Evolutionary conservation across 495 filamentous ascomycete species (phyloP), one percentile per base, ranked within the genome.

Genomic region (Penicillium silybi): DNA sequence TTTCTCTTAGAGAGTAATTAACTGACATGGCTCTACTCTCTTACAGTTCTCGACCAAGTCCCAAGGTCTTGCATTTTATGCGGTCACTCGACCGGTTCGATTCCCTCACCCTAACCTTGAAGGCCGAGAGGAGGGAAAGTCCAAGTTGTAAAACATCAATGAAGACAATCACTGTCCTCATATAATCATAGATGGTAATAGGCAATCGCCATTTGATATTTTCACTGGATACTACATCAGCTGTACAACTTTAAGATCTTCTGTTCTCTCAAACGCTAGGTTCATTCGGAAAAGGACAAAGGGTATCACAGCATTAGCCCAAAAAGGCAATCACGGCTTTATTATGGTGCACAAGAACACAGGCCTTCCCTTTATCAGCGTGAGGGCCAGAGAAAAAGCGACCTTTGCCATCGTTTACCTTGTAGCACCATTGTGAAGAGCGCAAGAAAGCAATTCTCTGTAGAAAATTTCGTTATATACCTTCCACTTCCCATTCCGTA

Each of bases 11-110:
- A 17, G 26, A 47, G 3, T 11, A 18, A 35, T 50, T 32, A 15
- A 10, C 44, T 63, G 23, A 61, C 39, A 46, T 41, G 17, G 13
- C 2, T 50, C 20, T 48, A 34, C 47, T 25, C 40, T 37, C 9
- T n/a, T 32, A 5, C 46, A 68, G 65, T 68, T 68, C 51, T 68
- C 65, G n/a, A 68, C 65, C 20, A 68, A 68, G 52, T 68, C 62
- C 8, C 39, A 47, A 13, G 65, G 65, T 0, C 42, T 65, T 35
- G 65, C 65, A 4, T 68, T 68, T 41, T 68, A 68, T 38, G 65
- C 62, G 4, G 65, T 68, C 6, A 68, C 65, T 44, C 59, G 65
- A 15, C 65, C 65, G 1, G 29, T 64, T 17, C 51, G 59, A 18
- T 18, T 50, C 44, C 57, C 65, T 6, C 65, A 65, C 42, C 57